phyloP scores from a whole-genome alignment of 495 filamentous ascomycete species.

The Elaphomyces granulatus region DNA sequence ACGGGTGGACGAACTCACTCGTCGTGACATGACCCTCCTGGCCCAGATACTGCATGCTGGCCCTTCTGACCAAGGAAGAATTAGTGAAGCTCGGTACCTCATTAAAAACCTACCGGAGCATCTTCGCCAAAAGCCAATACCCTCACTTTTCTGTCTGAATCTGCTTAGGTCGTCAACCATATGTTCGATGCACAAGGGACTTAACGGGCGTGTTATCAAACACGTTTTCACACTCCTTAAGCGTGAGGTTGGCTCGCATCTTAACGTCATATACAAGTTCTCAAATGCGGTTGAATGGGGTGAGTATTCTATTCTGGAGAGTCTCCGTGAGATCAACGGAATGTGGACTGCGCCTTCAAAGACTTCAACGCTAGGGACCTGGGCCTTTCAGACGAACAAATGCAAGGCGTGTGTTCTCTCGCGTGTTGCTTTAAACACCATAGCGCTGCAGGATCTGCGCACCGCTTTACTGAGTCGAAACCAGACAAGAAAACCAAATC shows the following conservation, averaged over 20 bases:
- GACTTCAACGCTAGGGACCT: background rate
- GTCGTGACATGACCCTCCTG: too few species aligned
- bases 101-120: conserved; percentile 8
- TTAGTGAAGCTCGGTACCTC: background rate
- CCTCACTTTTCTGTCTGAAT: background rate
- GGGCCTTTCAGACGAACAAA: conserved; percentile 17
- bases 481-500: conserved; percentile 14
- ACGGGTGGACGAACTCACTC: too few species aligned
- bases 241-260: conserved; percentile 17
- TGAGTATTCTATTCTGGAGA: conserved; percentile 5
- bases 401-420: conserved; percentile 31
- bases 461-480: conserved; percentile 15
- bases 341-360: conserved; percentile 17
- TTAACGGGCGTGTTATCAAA: conserved; percentile 14
- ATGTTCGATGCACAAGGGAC: conserved; percentile 12
- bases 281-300: conserved; percentile 6
- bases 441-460: conserved; percentile 15
- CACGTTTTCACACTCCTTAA: conserved; percentile 14
- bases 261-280: conserved; percentile 15
- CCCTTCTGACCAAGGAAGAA: too few species aligned
- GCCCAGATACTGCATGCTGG: too few species aligned
- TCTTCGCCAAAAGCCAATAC: conserved; percentile 1
- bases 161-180: background rate
- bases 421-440: conserved; percentile 14
- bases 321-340: conserved; percentile 13